Percentiles rank a stretch among this genome's conserved stretches.
phyloP scores from a whole-genome alignment of 2,329 filamentous ascomycete genomes.

The Fusarium floridanum region DNA sequence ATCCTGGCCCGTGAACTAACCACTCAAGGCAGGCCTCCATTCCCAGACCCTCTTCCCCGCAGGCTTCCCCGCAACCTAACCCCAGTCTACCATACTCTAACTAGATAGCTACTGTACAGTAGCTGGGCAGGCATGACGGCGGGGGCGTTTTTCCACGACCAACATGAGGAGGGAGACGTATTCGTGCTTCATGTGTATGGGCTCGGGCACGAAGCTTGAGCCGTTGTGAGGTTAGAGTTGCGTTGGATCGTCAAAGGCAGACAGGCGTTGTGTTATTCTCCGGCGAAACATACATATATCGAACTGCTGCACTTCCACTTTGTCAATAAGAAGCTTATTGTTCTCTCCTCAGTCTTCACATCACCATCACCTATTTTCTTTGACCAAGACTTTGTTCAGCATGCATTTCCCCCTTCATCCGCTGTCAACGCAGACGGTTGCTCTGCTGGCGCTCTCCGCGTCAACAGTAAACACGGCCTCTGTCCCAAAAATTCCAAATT shows the following conservation, averaged over 20 bases:
- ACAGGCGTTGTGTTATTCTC: not conserved
- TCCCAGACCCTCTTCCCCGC: not conserved
- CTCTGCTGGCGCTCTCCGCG: not conserved
- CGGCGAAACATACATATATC: not conserved
- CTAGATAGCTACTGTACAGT: too few species aligned
- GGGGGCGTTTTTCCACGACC: not conserved
- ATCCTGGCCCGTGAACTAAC: not conserved
- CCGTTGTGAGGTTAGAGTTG: not conserved
- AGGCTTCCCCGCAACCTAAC: not conserved
- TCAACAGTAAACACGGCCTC: not conserved
- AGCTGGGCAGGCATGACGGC: too few species aligned
- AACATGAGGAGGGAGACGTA: not conserved
- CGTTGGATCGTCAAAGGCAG: not conserved
- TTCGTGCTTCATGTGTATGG: not conserved
- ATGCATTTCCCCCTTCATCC: constrained; percentile 1
- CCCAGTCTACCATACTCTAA: not conserved
- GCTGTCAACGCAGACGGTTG: not conserved
- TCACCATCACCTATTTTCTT: not conserved
- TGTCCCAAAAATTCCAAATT: not conserved
- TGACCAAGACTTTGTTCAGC: not conserved
- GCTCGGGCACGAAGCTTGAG: not conserved
- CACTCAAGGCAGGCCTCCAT: not conserved
- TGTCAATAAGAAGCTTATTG: not conserved
- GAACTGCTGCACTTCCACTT: not conserved
- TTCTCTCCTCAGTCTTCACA: not conserved